Conservation (phyloP, 495 filamentous ascomycete species). For the Trichoderma parareesei region DNA sequence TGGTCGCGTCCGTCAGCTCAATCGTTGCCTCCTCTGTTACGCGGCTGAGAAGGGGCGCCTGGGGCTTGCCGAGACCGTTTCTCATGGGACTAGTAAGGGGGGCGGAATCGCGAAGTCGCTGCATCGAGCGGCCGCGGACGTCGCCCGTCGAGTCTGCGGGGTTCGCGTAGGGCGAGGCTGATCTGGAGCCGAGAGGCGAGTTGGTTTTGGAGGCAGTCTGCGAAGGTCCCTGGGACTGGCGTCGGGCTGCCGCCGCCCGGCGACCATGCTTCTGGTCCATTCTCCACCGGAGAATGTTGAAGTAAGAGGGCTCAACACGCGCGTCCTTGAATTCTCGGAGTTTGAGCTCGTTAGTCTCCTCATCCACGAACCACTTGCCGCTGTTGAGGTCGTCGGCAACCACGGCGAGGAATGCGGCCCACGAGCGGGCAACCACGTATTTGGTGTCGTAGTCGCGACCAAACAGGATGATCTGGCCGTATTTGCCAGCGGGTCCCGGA, state of each 20-base stretch:
- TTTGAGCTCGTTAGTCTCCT: constrained; percentile 86
- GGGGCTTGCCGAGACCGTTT: constrained; percentile 37
- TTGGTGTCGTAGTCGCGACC: constrained; percentile 98
- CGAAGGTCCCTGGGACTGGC: constrained; percentile 21
- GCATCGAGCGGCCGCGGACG: constrained; percentile 44
- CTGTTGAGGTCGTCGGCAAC: constrained; percentile 85
- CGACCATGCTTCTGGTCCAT: constrained; percentile 91
- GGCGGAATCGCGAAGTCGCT: constrained; percentile 43
- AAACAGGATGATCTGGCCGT: constrained; percentile 95
- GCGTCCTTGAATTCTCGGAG: constrained; percentile 81
- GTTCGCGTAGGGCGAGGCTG: constrained; percentile 46
- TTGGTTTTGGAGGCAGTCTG: constrained; percentile 12
- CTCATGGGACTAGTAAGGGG: constrained; percentile 46
- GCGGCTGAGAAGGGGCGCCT: constrained; percentile 34
- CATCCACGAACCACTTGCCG: constrained; percentile 80
- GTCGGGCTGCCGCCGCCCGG: constrained; percentile 31
- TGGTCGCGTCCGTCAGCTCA: constrained; percentile 19
- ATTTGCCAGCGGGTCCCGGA: constrained; percentile 80
- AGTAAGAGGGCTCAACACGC: constrained; percentile 85
- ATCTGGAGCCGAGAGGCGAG: constrained; percentile 28
- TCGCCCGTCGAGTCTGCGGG: constrained; percentile 39
- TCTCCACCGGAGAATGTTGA: constrained; percentile 91
- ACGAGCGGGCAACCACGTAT: constrained; percentile 89
- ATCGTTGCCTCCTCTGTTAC: constrained; percentile 40
- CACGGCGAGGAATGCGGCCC: constrained; percentile 77